A percentile compares a stretch with the other conserved stretches of the same genome.
phyloP scores from a whole-genome alignment of 1,284 basidiomycete genomes.

The Ceratobasidium sp. region DNA sequence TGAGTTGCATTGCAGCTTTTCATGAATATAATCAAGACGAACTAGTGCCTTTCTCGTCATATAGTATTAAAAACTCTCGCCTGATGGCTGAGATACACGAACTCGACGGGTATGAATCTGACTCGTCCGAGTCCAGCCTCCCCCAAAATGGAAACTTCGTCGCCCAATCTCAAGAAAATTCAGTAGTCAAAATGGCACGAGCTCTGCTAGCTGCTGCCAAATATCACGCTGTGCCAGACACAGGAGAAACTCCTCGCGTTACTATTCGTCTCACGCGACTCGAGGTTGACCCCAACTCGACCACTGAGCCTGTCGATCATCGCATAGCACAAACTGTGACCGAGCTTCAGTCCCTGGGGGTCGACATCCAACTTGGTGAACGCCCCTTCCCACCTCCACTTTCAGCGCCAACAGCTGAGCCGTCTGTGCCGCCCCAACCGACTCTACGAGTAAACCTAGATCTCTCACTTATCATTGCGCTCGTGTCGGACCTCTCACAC shows the following conservation, averaged over 20 bases:
- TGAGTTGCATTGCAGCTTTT: conserved; percentile 47
- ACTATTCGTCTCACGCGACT: conserved; percentile 77
- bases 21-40: not conserved
- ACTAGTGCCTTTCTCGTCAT: conserved; percentile 16
- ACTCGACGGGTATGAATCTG: conserved; percentile 81
- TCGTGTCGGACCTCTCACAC: conserved; percentile 85
- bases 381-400: conserved; percentile 40
- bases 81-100: conserved; percentile 81
- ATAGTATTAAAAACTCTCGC: conserved; percentile 78
- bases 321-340: conserved; percentile 72
- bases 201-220: conserved; percentile 69
- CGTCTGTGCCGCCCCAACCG: conserved; percentile 53
- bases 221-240: conserved; percentile 57
- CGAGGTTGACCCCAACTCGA: conserved; percentile 55
- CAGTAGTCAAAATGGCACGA: conserved; percentile 70
- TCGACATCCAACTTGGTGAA: conserved; percentile 76
- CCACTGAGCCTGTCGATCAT: conserved; percentile 58
- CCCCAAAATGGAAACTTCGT: conserved; percentile 47
- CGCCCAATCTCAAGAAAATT: conserved; percentile 73
- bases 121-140: conserved; percentile 64
- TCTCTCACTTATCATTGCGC: conserved; percentile 81
- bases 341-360: conserved; percentile 66
- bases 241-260: conserved; percentile 56
- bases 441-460: conserved; percentile 77
- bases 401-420: not conserved